Base-by-base conservation (phyloP, 257 asterid species). In the Ballota nigra region DNA sequence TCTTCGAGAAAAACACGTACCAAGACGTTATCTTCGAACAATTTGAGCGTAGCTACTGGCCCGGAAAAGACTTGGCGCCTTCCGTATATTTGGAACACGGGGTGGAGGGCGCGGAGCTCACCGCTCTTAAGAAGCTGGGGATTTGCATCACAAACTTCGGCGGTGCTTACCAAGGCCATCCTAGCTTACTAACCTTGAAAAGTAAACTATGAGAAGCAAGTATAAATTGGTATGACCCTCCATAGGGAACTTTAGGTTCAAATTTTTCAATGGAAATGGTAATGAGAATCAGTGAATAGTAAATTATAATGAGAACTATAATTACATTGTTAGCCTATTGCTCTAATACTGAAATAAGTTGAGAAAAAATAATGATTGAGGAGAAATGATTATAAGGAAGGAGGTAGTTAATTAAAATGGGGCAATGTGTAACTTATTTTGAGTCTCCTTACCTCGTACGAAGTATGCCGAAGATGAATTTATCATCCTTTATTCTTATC, bases 81-180 rank as follows among this genome's bases (percentile, higher is more conserved):
- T 2, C 89, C 86, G 11, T 84, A 80, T 40, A 84, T 84, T 38
- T 79, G 83, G 82, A 84, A 82, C 45, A 63, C 45, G 0, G 89
- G 85, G n/a, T 80, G 86, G 63, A 79, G 86, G 28, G 83, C 85
- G 2, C 86, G 80, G 10, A 84, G 86, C 77, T 84, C 86, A 36
- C 86, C 86, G 51, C 79, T 84, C 61, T 58, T 80, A 6, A 82
- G 72, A 51, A 82, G 89, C 67, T 77, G 83, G 8, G 85, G 69
- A 51, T 82, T 79, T 40, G 89, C 79, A 15, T 85, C 87, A 73
- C 85, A 85, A 23, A 82, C 86, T 77, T 85, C 89, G 15, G 89
- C 85, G 5, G 87, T 80, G 47, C 87, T 84, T 29, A 84, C 83
- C 72, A 85, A 52, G 51, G 89, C 87, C 89, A 82, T 85, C 71